Base-by-base conservation (phyloP, 1,139 yeast species). In the Tardiomyces depauwii region DNA sequence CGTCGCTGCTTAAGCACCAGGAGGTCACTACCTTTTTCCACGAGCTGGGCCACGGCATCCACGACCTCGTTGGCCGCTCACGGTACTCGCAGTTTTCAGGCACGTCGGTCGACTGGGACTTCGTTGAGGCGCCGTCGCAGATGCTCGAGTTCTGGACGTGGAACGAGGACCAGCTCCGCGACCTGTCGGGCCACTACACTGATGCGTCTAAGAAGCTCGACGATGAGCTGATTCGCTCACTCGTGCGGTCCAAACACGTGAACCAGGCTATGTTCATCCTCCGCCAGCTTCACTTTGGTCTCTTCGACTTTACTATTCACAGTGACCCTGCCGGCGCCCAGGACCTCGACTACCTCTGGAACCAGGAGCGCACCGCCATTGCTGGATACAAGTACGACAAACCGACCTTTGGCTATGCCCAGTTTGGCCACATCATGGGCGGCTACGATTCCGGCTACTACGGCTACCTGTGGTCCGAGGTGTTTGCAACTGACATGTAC, bases 61-160 rank as follows among this genome's bases (percentile, higher is more conserved):
- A 86, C 64, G 84, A 78, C 53, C 68, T 85, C 41, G 73, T 85
- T 49, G 83, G 89, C 9, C 70, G 73, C 49, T 81, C 89, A 42
- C 70, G 68, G 49, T 79, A 76, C 55, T 72, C 82, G 1, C 71
- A 80, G 51, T 84, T 84, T 65, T 83, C 80, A 57, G 94, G 94
- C 18, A 80, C 88, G 25, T 69, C 75, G 41, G 89, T 82, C 23
- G 80, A 83, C 42, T 73, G 91, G 72, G 95, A 86, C 66, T 86
- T 85, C 64, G 94, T 85, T 44, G 95, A 86, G 63, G 86, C 91
- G 41, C 95, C 95, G 23, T 84, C 94, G 1, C 95, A 86, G 66
- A 78, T 86, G 82, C 71, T 86, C 54, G 95, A 86, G 63, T 83
- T 79, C 65, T 86, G 94, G 88, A 81, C 89, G 36, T 86, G 95